These are phyloP conservation scores for Lentinus brumalis DNA, from an alignment of 768 basidiomycete species.

Conservation along the genomic window DNA sequence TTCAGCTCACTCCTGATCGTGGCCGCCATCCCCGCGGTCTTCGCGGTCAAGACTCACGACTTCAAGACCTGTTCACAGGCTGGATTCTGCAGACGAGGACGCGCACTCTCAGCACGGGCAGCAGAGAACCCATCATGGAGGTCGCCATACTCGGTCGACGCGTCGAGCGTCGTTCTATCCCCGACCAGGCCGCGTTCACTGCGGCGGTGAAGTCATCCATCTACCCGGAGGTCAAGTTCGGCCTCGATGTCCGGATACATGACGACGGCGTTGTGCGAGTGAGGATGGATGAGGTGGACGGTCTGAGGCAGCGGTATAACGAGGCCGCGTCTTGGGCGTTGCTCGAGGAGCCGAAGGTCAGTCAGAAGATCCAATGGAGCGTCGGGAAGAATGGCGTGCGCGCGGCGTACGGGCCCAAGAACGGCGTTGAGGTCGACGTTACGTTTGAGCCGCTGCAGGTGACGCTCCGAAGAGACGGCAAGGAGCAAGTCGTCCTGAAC, in stretches of 20 bases:
- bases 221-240: constrained; percentile 83
- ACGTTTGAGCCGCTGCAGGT: constrained; percentile 77
- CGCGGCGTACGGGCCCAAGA: constrained; percentile 65
- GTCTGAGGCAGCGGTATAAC: constrained; percentile 83
- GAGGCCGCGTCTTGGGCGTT: constrained; percentile 92
- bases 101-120: constrained; percentile 79
- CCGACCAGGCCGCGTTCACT: constrained; percentile 62
- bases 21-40: constrained; percentile 33
- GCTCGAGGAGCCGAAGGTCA: constrained; percentile 66
- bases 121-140: constrained; percentile 63
- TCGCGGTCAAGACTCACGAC: constrained; percentile 77
- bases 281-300: constrained; percentile 85
- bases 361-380: constrained; percentile 62
- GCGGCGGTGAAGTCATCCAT: constrained; percentile 79
- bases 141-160: constrained; percentile 84
- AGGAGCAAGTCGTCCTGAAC: constrained; percentile 87
- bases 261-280: constrained; percentile 89
- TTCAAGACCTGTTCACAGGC: constrained; percentile 96
- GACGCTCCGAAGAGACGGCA: constrained; percentile 69
- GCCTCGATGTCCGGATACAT: constrained; percentile 81
- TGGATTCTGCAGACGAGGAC: constrained; percentile 91
- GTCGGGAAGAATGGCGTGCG: constrained; percentile 64
- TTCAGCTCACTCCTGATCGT: constrained; percentile 34
- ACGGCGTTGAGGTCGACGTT: constrained; percentile 66
- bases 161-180: constrained; percentile 52